Conservation (phyloP, 257 asterid species). For the Solanum microdontum region DNA sequence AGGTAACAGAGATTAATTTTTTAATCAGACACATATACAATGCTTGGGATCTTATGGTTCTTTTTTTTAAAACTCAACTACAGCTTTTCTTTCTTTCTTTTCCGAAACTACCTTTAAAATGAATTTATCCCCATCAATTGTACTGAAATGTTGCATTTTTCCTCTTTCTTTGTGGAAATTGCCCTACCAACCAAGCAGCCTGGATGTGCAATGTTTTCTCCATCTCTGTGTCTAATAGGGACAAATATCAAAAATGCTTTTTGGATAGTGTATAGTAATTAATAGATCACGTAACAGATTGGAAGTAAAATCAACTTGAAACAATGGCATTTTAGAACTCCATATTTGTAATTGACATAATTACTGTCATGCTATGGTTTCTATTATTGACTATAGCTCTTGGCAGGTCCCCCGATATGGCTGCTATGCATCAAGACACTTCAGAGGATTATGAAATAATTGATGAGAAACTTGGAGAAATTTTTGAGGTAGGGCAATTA, state of each 20-base stretch:
- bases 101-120: not conserved
- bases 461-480: conserved; percentile 44
- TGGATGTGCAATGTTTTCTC: not conserved
- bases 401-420: conserved; percentile 65
- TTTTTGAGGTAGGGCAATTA: conserved; percentile 31
- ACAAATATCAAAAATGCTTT: not conserved
- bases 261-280: not conserved
- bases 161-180: not conserved
- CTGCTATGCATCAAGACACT: conserved; percentile 89
- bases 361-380: not conserved
- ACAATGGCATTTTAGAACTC: not conserved
- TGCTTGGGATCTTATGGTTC: not conserved
- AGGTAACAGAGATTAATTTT: conserved; percentile 21
- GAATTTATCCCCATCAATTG: not conserved
- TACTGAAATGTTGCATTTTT: not conserved
- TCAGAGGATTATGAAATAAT: conserved; percentile 61
- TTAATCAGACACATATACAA: not conserved
- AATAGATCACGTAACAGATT: not conserved
- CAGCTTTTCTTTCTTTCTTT: not conserved
- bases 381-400: not conserved
- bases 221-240: not conserved
- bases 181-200: not conserved
- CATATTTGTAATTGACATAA: not conserved
- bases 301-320: not conserved
- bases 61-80: not conserved